Evolutionary conservation across 768 basidiomycete genomes (phyloP), one percentile per base, ranked within the genome.

Genomic region (Lactarius sanguifluus): DNA sequence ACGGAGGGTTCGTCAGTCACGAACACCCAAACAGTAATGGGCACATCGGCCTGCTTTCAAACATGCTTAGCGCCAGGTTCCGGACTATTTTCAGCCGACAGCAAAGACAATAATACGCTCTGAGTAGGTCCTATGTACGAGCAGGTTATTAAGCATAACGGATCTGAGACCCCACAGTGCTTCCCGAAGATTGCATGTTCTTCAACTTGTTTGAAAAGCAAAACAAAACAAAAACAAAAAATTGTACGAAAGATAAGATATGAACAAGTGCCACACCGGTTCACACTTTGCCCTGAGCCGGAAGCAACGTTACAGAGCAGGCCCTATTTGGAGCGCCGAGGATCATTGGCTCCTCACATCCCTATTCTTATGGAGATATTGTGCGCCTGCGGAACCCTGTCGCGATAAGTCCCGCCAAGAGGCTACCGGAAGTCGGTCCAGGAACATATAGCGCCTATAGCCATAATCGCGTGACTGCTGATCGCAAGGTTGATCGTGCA

Each of bases 161-260:
- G 59, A 34, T 25, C 56, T 16, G 43, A 50, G 47, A 54, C 57
- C 50, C 50, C 55, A 66, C 57, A 23, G n/a, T 41, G 38, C 61
- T 28, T 54, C 25, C 50, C 61, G 65, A 62, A 43, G 56, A 54
- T 38, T n/a, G 23, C 5, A n/a, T 41, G 30, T 28, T 25, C 34
- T 16, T 20, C 40, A 30, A 25, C 1, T 23, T 23, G 5, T 9
- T 36, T 43, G 9, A 36, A n/a, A 56, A 23, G 12, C 3, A 38
- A 28, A 52, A 65, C 23, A 32, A 32, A 32, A 32, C 10, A 20
- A 38, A 28, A 38, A 28, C 40, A 65, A 32, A 16, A 13, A 1
- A 13, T 12, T 15, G 23, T 9, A 47, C 12, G 16, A 15, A n/a
- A 34, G 34, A 34, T 34, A n/a, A 34, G 23, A 32, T 36, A 36